phyloP scores from a whole-genome alignment of 1,139 yeast genomes.

The Saccharomyces hybrid region DNA sequence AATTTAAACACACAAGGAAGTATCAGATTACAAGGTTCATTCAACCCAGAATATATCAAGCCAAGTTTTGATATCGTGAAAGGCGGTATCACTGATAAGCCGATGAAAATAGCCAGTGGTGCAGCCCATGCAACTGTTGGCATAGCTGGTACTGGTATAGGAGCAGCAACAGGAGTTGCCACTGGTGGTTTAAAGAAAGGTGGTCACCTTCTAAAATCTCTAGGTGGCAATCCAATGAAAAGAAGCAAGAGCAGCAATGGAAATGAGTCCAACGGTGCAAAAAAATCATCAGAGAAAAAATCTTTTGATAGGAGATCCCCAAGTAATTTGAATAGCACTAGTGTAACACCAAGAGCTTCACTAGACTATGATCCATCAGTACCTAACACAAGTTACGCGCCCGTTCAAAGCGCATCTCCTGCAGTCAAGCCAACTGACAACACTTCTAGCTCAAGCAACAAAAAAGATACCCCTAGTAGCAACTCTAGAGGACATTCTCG shows the following conservation, averaged over 20 bases:
- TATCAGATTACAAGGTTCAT: constrained; percentile 45
- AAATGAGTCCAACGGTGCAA: neutral
- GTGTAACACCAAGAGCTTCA: constrained; percentile 11
- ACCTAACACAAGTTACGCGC: constrained; percentile 25
- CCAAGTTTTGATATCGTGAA: constrained; percentile 46
- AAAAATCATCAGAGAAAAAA: constrained; percentile 5
- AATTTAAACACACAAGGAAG: constrained; percentile 56
- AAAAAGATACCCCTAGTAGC: constrained; percentile 7
- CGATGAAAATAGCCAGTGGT: constrained; percentile 44
- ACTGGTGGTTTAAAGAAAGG: constrained; percentile 41
- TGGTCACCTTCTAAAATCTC: constrained; percentile 32
- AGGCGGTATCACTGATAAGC: constrained; percentile 39
- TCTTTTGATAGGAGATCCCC: constrained; percentile 2
- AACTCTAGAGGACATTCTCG: constrained; percentile 18
- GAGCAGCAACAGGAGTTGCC: constrained; percentile 34
- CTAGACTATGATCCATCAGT: constrained; percentile 25
- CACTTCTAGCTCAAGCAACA: neutral
- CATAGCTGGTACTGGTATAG: constrained; percentile 28
- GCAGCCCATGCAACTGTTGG: constrained; percentile 35
- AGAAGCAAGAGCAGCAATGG: neutral
- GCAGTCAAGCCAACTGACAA: constrained; percentile 4
- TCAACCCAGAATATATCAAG: constrained; percentile 60
- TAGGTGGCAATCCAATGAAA: constrained; percentile 11
- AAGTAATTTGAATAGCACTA: constrained; percentile 1
- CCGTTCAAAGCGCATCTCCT: constrained; percentile 16